phyloP scores from a whole-genome alignment of 345 rosid genomes.

The Hibiscus trionum region DNA sequence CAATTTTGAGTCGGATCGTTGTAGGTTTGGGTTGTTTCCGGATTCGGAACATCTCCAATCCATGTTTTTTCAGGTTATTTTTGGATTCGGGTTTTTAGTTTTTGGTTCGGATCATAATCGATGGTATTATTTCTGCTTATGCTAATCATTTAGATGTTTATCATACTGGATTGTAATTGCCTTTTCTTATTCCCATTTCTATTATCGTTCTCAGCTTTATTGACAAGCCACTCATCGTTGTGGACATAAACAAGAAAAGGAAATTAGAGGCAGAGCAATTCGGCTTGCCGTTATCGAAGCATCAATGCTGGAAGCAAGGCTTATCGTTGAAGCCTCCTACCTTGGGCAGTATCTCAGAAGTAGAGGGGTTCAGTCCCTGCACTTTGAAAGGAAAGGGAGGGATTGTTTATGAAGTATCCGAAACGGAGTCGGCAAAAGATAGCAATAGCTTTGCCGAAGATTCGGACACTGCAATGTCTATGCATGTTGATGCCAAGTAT shows the following conservation, averaged over 20 bases:
- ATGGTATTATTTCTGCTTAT: neutral
- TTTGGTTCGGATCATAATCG: no score
- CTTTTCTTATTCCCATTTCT: neutral
- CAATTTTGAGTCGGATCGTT: no score
- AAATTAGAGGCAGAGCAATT: constrained; percentile 39
- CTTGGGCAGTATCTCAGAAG: constrained; percentile 13
- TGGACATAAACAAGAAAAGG: constrained; percentile 42
- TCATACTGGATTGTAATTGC: neutral
- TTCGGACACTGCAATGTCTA: constrained; percentile 20
- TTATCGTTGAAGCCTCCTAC: constrained; percentile 12
- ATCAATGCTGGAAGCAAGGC: constrained; percentile 32
- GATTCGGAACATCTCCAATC: no score
- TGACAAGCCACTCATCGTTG: neutral
- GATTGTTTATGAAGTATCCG: constrained; percentile 11
- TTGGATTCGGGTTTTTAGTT: no score
- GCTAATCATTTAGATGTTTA: neutral
- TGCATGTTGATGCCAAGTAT: constrained; percentile 15
- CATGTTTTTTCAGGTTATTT: no score
- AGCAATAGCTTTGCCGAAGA: constrained; percentile 37
- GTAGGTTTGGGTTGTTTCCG: no score
- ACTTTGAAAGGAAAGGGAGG: constrained; percentile 9
- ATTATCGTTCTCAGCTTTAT: constrained; percentile 14
- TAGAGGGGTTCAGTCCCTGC: constrained; percentile 1
- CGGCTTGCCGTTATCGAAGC: constrained; percentile 44
- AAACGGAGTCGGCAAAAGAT: constrained; percentile 34